Evolutionary conservation across 495 filamentous ascomycete genomes (phyloP), one percentile per base, ranked within the genome.

Genomic region (Aspergillus nidulans): DNA sequence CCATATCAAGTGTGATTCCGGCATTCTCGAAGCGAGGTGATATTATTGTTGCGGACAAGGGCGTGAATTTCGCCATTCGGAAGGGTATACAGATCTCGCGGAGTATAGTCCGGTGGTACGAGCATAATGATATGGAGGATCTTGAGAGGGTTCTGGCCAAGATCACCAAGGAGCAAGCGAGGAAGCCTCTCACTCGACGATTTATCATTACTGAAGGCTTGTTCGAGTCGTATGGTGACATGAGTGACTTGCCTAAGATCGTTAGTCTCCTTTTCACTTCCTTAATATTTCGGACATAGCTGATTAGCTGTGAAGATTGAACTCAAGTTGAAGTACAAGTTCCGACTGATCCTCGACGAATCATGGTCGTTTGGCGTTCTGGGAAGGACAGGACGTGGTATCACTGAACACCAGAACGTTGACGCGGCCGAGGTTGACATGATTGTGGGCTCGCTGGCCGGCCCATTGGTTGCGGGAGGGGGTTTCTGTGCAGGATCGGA

Each of bases 141-240:
- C 69, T 99, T 55, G 89, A 96, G 70, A 77, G 83, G 12, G 90
- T 96, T 20, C 79, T 99, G 65, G 81, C 85, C 62, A 89, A 88
- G 69, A 84, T 97, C 25, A 85, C 83, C 16, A 87, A 91, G 67
- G 92, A 97, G 63, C 89, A 95, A 71, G 84, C 84, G 3, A 83
- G 82, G 64, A 96, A 95, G 75, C 89, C 89, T 25, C 71, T 99
- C 64, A 99, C 94, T 15, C 77, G 94, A 56, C 77, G 94, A 40
- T 99, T 99, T 66, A 92, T 99, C 59, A 89, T 99, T 40, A 97
- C 95, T 0, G 94, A 99, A 69, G 95, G 90, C 4, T 68, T 97
- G 34, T 97, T 95, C 62, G 94, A 99, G 76, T 90, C 84, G 49
- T 81, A 88, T 30, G 94, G 94, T 51, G 91, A 97, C 68, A 85